Conservation (phyloP, 805 yeast genomes). For the Teunomyces aglyptinius region DNA sequence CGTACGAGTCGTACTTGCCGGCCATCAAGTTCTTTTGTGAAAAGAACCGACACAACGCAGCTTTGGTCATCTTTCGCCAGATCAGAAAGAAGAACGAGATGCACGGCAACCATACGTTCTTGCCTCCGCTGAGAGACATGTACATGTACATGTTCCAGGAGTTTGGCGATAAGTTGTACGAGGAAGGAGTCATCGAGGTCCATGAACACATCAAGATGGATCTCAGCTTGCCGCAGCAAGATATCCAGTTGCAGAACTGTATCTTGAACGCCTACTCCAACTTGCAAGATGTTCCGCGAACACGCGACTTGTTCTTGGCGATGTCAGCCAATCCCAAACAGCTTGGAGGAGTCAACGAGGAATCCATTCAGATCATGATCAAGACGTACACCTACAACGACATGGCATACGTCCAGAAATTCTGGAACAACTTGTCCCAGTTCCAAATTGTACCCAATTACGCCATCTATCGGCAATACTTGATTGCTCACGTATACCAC, state of each 20-base stretch:
- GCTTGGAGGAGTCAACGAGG: constrained; percentile 53
- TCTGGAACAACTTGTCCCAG: constrained; percentile 59
- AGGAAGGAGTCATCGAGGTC: constrained; percentile 63
- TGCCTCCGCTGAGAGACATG: constrained; percentile 46
- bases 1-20: constrained; percentile 58
- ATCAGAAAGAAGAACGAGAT: constrained; percentile 55
- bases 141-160: constrained; percentile 58
- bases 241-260: constrained; percentile 57
- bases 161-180: constrained; percentile 58
- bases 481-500: constrained; percentile 69
- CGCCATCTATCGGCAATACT: constrained; percentile 54
- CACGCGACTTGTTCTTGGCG: constrained; percentile 58
- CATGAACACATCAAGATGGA: constrained; percentile 68
- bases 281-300: constrained; percentile 53
- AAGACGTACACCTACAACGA: constrained; percentile 57
- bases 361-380: constrained; percentile 65
- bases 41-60: constrained; percentile 56
- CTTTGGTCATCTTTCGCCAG: constrained; percentile 60
- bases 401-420: constrained; percentile 53
- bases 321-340: constrained; percentile 51
- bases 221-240: constrained; percentile 45
- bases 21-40: constrained; percentile 56
- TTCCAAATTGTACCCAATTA: constrained; percentile 53
- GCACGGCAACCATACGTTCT: constrained; percentile 33
- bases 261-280: constrained; percentile 63